Conservation (phyloP, 2,329 filamentous ascomycete genomes). For the Paraconiothyrium sp. region DNA sequence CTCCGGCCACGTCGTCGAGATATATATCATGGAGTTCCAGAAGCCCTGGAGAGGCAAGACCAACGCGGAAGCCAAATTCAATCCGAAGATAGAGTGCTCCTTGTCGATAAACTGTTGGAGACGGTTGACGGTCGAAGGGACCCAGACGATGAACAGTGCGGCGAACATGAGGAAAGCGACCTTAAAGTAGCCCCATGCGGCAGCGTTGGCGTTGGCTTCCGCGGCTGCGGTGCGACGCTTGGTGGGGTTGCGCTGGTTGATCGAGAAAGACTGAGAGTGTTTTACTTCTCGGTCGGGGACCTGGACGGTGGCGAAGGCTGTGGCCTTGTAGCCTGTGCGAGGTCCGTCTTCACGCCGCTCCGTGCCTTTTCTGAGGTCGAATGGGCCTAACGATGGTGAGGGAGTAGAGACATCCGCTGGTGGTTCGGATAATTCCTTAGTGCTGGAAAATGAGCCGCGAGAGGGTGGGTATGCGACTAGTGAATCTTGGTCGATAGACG, state of each 20-base stretch:
- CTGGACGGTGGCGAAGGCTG: conserved; percentile 21
- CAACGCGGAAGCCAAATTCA: conserved; percentile 76
- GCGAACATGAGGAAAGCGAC: conserved; percentile 77
- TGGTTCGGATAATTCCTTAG: conserved; percentile 24
- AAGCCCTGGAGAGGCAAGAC: conserved; percentile 85
- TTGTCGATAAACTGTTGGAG: conserved; percentile 73
- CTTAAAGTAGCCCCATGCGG: conserved; percentile 75
- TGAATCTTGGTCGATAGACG: conserved; percentile 49
- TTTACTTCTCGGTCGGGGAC: conserved; percentile 12
- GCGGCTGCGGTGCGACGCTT: conserved; percentile 37
- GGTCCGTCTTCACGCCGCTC: background rate
- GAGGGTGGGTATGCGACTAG: conserved; percentile 25
- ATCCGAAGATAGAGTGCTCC: conserved; percentile 56
- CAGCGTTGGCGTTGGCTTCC: conserved; percentile 64
- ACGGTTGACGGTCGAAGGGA: conserved; percentile 80
- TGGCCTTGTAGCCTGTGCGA: conserved; percentile 22
- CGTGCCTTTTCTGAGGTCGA: background rate
- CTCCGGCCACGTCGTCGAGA: conserved; percentile 48
- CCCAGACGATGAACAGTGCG: conserved; percentile 76
- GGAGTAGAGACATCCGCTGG: background rate
- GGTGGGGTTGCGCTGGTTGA: conserved; percentile 9
- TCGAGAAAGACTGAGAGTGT: conserved; percentile 15
- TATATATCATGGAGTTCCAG: conserved; percentile 84
- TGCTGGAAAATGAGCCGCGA: conserved; percentile 44
- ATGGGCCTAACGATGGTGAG: background rate